These are phyloP conservation scores for Monilinia aucupariae DNA, from an alignment of 2,329 filamentous ascomycete species.

Conservation along the genomic window DNA sequence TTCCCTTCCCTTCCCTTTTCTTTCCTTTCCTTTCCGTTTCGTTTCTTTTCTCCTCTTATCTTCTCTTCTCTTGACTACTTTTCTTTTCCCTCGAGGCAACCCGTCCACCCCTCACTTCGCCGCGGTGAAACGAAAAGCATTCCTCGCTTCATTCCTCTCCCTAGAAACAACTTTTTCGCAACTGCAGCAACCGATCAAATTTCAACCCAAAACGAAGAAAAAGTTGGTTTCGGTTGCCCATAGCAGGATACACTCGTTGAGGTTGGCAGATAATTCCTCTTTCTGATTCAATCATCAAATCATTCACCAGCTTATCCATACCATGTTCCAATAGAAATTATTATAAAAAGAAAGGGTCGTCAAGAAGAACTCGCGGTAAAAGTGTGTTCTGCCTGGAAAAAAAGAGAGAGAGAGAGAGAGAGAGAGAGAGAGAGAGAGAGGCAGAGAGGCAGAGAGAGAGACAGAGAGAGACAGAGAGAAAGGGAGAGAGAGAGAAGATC, in stretches of 20 bases:
- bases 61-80: background rate
- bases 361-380: constrained; percentile 29
- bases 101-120: constrained; percentile 1
- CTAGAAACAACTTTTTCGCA: background rate
- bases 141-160: constrained; percentile 17
- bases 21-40: background rate
- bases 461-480: constrained; percentile 1
- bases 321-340: constrained; percentile 7
- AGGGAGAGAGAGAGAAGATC: background rate
- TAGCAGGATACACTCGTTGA: constrained; percentile 10
- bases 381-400: constrained; percentile 31
- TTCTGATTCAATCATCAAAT: background rate
- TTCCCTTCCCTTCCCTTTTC: background rate
- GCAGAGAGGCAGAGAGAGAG: constrained; percentile 19
- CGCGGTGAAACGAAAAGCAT: constrained; percentile 12
- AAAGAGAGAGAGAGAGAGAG: background rate
- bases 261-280: constrained; percentile 15
- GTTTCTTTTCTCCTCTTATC: background rate
- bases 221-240: constrained; percentile 10
- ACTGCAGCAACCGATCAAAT: constrained; percentile 12
- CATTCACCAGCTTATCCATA: constrained; percentile 9
- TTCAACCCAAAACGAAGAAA: background rate
- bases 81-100: background rate
- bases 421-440: constrained; percentile 3
- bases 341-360: background rate